Base-by-base conservation (phyloP, 129 eudicot genomes). In the Flaveria trinervia region DNA sequence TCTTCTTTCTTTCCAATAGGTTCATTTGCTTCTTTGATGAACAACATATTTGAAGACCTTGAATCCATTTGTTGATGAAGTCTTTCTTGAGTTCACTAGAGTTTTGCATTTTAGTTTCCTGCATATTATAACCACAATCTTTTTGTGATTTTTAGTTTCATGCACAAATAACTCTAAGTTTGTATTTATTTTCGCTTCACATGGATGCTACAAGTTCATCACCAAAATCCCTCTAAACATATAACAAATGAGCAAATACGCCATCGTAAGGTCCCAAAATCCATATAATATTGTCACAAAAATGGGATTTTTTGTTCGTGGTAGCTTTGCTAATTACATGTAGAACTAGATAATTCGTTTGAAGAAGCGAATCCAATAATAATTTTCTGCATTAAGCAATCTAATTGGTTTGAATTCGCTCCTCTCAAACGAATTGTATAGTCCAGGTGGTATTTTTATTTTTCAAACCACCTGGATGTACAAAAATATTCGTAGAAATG, bases 11-110 rank as follows among this genome's bases (percentile, higher is more conserved):
- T 41, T 89, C 92, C 43, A 81, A 5, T 16, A 89, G 52, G 41
- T 70, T 77, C 97, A 92, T 89, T 8, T 84, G 49, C 55, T 81
- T 81, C 80, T 83, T 92, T 82, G 83, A 78, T 11, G 79, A 52
- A 22, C 61, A 74, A 75, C 81, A 89, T 70, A 55, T 81, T 71
- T 84, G 82, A 48, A 92, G 89, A 66, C 97, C 90, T 57, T 67
- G 77, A 11, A 88, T 25, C 97, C 96, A 92, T 86, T 85, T 86
- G 78, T 79, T 84, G 69, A 88, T 33, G 73, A 89, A 89, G 52
- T 87, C 93, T 60, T 73, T 78, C 76, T 79, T 89, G 46, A 83
- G 75, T 48, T 74, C 73, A 16, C 30, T 73, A 36, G 79, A 75
- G 51, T 45, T 55, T 72, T 73, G 71, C 86, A 81, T 83, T 85